phyloP scores from a whole-genome alignment of 2,329 filamentous ascomycete species.

The Monilinia vaccinii-corymbosi region DNA sequence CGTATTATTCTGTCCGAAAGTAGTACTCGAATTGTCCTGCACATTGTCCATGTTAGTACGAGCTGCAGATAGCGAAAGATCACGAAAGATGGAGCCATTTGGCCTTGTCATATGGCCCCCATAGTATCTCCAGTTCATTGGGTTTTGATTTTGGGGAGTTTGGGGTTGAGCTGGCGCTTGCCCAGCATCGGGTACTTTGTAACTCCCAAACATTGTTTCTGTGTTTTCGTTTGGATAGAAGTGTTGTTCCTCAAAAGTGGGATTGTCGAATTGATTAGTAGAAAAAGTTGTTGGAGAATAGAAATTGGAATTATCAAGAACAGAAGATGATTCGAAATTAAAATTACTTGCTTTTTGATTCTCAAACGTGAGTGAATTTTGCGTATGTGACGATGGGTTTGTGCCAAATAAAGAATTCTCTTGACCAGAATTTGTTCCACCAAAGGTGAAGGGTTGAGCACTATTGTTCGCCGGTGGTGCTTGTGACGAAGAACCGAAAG shows the following conservation, averaged over 20 bases:
- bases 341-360: conserved; percentile 8
- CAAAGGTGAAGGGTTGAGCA: background rate
- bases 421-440: background rate
- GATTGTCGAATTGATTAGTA: background rate
- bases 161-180: background rate
- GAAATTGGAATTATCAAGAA: background rate
- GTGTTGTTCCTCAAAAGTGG: background rate
- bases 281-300: background rate
- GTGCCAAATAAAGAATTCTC: background rate
- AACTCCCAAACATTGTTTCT: background rate
- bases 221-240: background rate
- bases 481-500: conserved; percentile 5
- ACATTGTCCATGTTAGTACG: background rate
- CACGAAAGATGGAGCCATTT: background rate
- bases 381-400: background rate
- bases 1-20: background rate
- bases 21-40: background rate
- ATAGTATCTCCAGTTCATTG: background rate
- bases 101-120: background rate
- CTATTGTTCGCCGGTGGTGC: conserved; percentile 1
- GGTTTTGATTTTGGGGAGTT: background rate
- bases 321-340: background rate
- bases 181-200: background rate
- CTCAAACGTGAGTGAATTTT: conserved; percentile 1
- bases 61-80: background rate